Conservation (phyloP, 805 yeast genomes). For the Lachancea cidri region DNA sequence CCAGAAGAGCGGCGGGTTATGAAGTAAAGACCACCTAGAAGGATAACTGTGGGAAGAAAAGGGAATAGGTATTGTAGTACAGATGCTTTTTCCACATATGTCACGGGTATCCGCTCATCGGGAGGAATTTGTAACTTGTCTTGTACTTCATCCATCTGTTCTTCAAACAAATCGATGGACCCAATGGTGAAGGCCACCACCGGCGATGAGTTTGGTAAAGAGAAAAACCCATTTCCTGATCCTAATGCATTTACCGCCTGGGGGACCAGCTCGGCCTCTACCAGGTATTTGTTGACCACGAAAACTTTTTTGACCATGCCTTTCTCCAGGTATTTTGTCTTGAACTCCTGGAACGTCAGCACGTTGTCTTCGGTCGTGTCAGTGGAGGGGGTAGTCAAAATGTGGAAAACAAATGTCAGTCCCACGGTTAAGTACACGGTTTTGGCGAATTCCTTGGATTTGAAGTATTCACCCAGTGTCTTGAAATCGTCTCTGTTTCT, state of each 20-base stretch:
- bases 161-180: slow-evolving; percentile 79
- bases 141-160: slow-evolving; percentile 70
- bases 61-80: slow-evolving; percentile 60
- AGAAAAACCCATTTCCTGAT: slow-evolving; percentile 10
- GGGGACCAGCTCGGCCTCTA: slow-evolving; percentile 59
- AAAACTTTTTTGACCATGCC: slow-evolving; percentile 71
- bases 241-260: slow-evolving; percentile 30
- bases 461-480: slow-evolving; percentile 34
- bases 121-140: slow-evolving; percentile 62
- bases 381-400: slow-evolving; percentile 26
- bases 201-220: slow-evolving; percentile 31
- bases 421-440: slow-evolving; percentile 37
- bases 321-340: slow-evolving; percentile 66
- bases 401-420: slow-evolving; percentile 34
- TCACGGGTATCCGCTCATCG: slow-evolving; percentile 70
- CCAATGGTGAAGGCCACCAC: slow-evolving; percentile 79
- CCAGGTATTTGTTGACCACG: slow-evolving; percentile 69
- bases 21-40: slow-evolving; percentile 65
- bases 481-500: slow-evolving; percentile 21
- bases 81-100: slow-evolving; percentile 65
- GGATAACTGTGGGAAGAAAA: slow-evolving; percentile 71
- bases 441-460: slow-evolving; percentile 39
- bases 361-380: slow-evolving; percentile 24
- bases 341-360: slow-evolving; percentile 76
- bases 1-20: slow-evolving; percentile 41